A percentile compares a stretch with the other conserved stretches of the same genome.
Conservation (phyloP, 768 basidiomycete genomes). For the Tylopilus sp. region DNA sequence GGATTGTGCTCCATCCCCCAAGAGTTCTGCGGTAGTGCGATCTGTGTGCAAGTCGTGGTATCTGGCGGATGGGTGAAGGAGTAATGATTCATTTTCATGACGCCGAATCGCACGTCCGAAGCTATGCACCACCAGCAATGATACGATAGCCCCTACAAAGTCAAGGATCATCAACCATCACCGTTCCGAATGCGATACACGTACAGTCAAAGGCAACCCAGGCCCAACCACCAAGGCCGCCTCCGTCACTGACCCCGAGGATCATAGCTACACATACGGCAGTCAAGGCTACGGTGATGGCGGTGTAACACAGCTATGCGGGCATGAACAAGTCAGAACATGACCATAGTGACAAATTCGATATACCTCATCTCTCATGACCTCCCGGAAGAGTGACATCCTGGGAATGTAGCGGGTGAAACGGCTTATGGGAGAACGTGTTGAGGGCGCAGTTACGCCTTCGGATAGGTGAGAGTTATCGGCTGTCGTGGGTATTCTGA, state of each 20-base stretch:
- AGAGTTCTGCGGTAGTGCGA: slow-evolving; percentile 5
- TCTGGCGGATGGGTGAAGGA: slow-evolving; percentile 1
- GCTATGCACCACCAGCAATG: slow-evolving; percentile 1
- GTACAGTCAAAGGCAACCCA: slow-evolving; percentile 59
- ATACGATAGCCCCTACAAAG: slow-evolving; percentile 1
- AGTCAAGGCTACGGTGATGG: slow-evolving; percentile 48
- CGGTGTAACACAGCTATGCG: slow-evolving; percentile 50
- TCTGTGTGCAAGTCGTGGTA: slow-evolving; percentile 5
- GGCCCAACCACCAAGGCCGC: slow-evolving; percentile 42
- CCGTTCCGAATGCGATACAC: slow-evolving; percentile 15
- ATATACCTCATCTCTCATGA: slow-evolving; percentile 63
- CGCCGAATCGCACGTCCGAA: slow-evolving; percentile 6
- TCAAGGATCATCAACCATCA: slow-evolving; percentile 10
- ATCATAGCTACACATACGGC: slow-evolving; percentile 47
- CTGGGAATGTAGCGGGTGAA: slow-evolving; percentile 48
- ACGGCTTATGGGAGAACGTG: slow-evolving; percentile 21
- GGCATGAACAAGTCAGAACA: neutral
- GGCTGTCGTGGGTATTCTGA: slow-evolving; percentile 14
- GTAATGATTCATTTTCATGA: slow-evolving; percentile 4
- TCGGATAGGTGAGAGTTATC: slow-evolving; percentile 4
- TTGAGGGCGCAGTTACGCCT: slow-evolving; percentile 7
- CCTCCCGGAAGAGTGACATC: slow-evolving; percentile 51
- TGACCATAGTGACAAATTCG: neutral
- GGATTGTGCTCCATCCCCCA: slow-evolving; percentile 2
- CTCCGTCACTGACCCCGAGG: slow-evolving; percentile 46